Percentiles rank a stretch among this genome's conserved stretches.
phyloP scores from a whole-genome alignment of 345 rosid genomes.

The Durio zibethinus region DNA sequence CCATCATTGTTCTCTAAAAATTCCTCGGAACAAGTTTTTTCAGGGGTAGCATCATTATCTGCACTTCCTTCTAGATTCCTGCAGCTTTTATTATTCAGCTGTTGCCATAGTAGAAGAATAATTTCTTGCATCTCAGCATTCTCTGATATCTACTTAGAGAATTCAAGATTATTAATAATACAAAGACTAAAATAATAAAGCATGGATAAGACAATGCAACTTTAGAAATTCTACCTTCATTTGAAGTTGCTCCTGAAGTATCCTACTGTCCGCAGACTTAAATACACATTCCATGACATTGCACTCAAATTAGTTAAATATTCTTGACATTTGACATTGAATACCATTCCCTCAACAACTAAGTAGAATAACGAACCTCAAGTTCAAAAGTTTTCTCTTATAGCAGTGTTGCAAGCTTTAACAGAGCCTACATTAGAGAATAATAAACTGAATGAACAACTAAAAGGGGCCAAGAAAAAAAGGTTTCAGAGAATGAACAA shows the following conservation, averaged over 20 bases:
- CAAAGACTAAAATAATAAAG: not conserved
- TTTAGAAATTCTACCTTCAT: slow-evolving; percentile 43
- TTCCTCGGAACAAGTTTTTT: slow-evolving; percentile 21
- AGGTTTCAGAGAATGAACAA: not conserved
- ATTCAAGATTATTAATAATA: not conserved
- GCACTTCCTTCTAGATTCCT: slow-evolving; percentile 29
- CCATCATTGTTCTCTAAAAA: slow-evolving; percentile 9
- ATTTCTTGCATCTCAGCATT: slow-evolving; percentile 61
- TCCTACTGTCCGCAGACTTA: slow-evolving; percentile 64
- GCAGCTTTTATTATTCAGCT: slow-evolving; percentile 33
- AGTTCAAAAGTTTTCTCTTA: slow-evolving; percentile 65
- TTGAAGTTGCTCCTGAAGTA: slow-evolving; percentile 69
- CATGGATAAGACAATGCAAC: slow-evolving; percentile 3
- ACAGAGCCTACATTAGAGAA: slow-evolving; percentile 39
- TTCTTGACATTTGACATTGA: not conserved
- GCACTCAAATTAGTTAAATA: slow-evolving; percentile 18
- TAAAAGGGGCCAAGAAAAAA: slow-evolving; percentile 2
- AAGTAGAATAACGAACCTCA: slow-evolving; percentile 50
- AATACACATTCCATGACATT: slow-evolving; percentile 19
- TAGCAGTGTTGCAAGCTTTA: slow-evolving; percentile 53
- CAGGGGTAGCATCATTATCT: slow-evolving; percentile 23
- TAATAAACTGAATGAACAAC: slow-evolving; percentile 22
- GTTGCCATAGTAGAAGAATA: slow-evolving; percentile 53
- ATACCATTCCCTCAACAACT: not conserved
- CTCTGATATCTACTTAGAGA: slow-evolving; percentile 44